Percentiles rank a stretch among this genome's conserved stretches.
These are phyloP conservation scores for Takashimella koratensis DNA, from an alignment of 1,284 basidiomycete genomes.

Conservation along the genomic window DNA sequence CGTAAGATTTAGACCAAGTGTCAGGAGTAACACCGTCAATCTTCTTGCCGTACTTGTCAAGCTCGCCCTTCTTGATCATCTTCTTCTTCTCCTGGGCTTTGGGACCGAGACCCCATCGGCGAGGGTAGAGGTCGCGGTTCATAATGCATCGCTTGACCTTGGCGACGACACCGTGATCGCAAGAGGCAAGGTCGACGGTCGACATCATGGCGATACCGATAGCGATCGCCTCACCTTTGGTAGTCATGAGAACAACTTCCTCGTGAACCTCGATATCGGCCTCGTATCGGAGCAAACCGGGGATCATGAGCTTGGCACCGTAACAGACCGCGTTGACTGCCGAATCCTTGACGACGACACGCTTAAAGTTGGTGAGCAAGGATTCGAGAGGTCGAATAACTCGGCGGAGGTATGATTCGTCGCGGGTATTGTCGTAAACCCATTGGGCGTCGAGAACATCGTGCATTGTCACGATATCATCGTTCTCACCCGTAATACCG, in stretches of 20 bases:
- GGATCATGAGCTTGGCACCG: slow-evolving; percentile 99
- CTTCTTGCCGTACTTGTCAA: slow-evolving; percentile 93
- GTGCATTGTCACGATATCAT: slow-evolving; percentile 99
- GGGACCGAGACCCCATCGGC: slow-evolving; percentile 96
- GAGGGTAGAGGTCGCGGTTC: slow-evolving; percentile 97
- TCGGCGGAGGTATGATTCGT: slow-evolving; percentile 94
- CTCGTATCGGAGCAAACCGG: slow-evolving; percentile 95
- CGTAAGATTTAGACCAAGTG: slow-evolving; percentile 87
- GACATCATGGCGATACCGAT: slow-evolving; percentile 98
- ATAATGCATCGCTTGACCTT: slow-evolving; percentile 99
- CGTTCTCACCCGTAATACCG: slow-evolving; percentile 95
- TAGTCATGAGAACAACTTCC: slow-evolving; percentile 99
- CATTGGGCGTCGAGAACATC: slow-evolving; percentile 99
- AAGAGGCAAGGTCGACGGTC: slow-evolving; percentile 94
- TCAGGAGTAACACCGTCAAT: slow-evolving; percentile 86
- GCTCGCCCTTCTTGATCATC: slow-evolving; percentile 90
- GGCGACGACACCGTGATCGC: slow-evolving; percentile 98
- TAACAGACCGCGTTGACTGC: slow-evolving; percentile 99
- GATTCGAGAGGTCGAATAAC: slow-evolving; percentile 94
- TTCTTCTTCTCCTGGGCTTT: slow-evolving; percentile 98
- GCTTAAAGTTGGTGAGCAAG: slow-evolving; percentile 92
- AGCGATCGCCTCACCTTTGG: slow-evolving; percentile 98
- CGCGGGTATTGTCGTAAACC: slow-evolving; percentile 97
- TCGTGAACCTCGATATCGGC: slow-evolving; percentile 92
- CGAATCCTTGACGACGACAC: slow-evolving; percentile 98